Percentiles rank a stretch among this genome's conserved stretches.
Conservation (phyloP, 2,329 filamentous ascomycete genomes). For the Fusarium camptoceras region DNA sequence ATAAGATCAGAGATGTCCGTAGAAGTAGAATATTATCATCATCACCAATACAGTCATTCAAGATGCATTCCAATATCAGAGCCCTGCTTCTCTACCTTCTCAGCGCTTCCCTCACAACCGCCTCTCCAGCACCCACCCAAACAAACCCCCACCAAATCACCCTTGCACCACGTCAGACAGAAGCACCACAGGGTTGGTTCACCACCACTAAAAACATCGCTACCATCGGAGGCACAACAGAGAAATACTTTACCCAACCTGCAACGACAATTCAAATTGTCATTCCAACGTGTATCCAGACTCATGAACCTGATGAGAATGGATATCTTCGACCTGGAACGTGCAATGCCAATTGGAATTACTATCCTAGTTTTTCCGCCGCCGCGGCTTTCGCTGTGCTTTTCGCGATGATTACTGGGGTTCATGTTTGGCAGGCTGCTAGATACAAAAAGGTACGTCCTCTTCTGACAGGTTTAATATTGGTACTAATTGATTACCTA, state of each 20-base stretch:
- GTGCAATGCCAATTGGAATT: constrained; percentile 49
- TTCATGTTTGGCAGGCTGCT: constrained; percentile 41
- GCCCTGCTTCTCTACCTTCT: constrained; percentile 35
- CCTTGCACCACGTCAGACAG: constrained; percentile 8
- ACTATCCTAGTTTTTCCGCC: constrained; percentile 50
- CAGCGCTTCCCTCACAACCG: background rate
- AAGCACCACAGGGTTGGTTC: constrained; percentile 38
- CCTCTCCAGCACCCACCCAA: constrained; percentile 25
- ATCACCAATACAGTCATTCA: constrained; percentile 5
- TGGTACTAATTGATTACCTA: background rate
- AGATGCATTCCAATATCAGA: constrained; percentile 26
- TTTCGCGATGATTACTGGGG: constrained; percentile 36
- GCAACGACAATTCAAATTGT: constrained; percentile 49
- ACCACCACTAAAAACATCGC: constrained; percentile 47
- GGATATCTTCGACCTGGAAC: constrained; percentile 50
- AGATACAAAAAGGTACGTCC: constrained; percentile 41
- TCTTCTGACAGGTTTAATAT: background rate
- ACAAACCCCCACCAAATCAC: constrained; percentile 15
- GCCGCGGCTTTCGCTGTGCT: constrained; percentile 47
- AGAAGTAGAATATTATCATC: too few relatives aligned
- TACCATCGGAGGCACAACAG: constrained; percentile 32
- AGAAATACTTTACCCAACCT: constrained; percentile 40
- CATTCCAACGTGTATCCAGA: constrained; percentile 53
- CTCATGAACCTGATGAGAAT: constrained; percentile 49
- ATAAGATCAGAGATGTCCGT: constrained; percentile 5